phyloP scores from a whole-genome alignment of 2,329 filamentous ascomycete species.

The Phaeoacremonium minimum region DNA sequence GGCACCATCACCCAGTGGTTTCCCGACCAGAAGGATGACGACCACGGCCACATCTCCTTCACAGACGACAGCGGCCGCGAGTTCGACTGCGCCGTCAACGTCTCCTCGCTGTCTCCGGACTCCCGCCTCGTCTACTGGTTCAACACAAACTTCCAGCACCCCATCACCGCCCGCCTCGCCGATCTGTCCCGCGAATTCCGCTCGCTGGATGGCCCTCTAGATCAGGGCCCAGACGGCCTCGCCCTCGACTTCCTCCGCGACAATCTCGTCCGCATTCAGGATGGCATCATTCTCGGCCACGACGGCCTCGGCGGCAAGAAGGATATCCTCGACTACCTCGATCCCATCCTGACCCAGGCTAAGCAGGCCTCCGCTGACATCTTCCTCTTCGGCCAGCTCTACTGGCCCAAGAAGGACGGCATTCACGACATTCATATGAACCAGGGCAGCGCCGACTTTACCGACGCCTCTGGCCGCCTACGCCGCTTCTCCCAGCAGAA shows the following conservation, averaged over 20 bases:
- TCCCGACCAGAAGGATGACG: slow-evolving; percentile 2
- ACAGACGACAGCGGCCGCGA: slow-evolving; percentile 6
- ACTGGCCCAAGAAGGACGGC: slow-evolving; percentile 22
- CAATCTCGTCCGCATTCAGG: slow-evolving; percentile 13
- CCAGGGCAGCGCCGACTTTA: slow-evolving; percentile 15
- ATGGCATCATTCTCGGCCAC: slow-evolving; percentile 12
- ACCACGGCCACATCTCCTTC: slow-evolving; percentile 16
- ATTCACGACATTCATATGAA: slow-evolving; percentile 36
- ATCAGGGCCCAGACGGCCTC: slow-evolving; percentile 8
- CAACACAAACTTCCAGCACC: slow-evolving; percentile 35
- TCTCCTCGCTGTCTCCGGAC: slow-evolving; percentile 15
- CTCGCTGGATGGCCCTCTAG: no score
- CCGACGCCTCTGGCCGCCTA: no score
- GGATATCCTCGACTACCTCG: slow-evolving; percentile 27
- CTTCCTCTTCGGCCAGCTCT: slow-evolving; percentile 31
- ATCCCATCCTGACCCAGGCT: slow-evolving; percentile 25
- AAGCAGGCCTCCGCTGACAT: slow-evolving; percentile 26
- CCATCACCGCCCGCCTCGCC: slow-evolving; percentile 9
- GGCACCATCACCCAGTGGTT: slow-evolving; percentile 12
- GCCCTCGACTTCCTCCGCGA: slow-evolving; percentile 14
- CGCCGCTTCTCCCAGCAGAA: slow-evolving; percentile 18
- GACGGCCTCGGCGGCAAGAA: slow-evolving; percentile 8
- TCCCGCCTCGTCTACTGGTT: slow-evolving; percentile 42
- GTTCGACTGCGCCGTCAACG: slow-evolving; percentile 16
- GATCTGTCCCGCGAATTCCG: slow-evolving; percentile 11